Base-by-base conservation (phyloP, 208 protist genomes). In the Wallacemonas sp. region DNA sequence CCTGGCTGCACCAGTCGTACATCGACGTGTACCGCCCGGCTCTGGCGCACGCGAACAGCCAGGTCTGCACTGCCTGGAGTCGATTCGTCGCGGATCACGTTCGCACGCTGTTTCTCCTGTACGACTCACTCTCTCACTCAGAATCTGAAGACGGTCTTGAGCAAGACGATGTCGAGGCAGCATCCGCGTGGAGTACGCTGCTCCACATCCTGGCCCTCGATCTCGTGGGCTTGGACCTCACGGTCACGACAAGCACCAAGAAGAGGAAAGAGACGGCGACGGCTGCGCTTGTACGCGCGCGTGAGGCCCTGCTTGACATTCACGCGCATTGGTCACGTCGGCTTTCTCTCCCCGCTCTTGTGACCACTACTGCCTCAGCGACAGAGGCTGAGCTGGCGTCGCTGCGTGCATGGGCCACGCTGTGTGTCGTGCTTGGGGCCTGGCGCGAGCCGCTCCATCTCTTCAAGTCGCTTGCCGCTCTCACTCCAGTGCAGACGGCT, bases 401-500 rank as follows among this genome's bases (percentile, higher is more conserved):
- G 33, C 17, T 61, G 3, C 57, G 57, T 12, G 11, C 11, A 2
- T 63, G 57, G 57, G 32, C 41, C 9, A 16, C 16, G 21, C 5
- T 63, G 19, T 34, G 57, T 24, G 3, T 77, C 11, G 29, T 81
- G 16, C 38, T 74, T 47, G 76, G 70, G 8, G 41, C 65, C 23
- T 81, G 76, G 76, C 65, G 70, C 2, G 62, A 69, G 19, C 64
- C 74, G 46, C 72, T 75, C 56, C 74, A 70, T 63, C 33, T 81
- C 27, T 47, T 69, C 0, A 52, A 49, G 8, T 38, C 17, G 11
- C 34, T 80, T 26, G 36, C 68, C 23, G 26, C 30, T 2, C 47
- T 36, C 17, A 2, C 16, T 49, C 5, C 21, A 12, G 19, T 21
- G 47, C 47, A 48, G 32, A 39, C 17, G 41, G 23, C 52, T 2